Evolutionary conservation across 192 early-diverging fungal species (phyloP).

Genomic region (Gonapodya sp.): DNA sequence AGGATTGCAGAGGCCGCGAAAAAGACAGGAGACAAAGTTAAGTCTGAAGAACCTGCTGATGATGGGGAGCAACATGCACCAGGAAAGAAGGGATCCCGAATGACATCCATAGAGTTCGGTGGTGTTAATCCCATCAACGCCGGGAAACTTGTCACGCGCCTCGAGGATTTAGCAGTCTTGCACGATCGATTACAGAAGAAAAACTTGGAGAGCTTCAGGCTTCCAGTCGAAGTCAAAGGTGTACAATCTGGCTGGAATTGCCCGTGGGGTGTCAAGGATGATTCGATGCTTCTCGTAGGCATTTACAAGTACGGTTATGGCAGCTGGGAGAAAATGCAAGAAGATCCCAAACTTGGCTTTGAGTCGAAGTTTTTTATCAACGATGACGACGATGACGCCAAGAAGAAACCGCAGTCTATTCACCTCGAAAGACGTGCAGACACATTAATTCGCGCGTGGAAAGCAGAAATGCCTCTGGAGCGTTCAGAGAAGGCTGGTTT

Average conservation of each 20-base stretch:
- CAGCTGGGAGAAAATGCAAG: slow-evolving; percentile 76
- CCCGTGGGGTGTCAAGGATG: slow-evolving; percentile 83
- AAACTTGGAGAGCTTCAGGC: slow-evolving; percentile 63
- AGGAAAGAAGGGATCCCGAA: slow-evolving; percentile 33
- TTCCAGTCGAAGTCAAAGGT: slow-evolving; percentile 68
- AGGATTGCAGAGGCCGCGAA: slow-evolving; percentile 9
- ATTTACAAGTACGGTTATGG: slow-evolving; percentile 91
- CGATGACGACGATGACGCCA: slow-evolving; percentile 27
- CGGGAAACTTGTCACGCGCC: slow-evolving; percentile 16
- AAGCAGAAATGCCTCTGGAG: background rate
- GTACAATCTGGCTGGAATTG: slow-evolving; percentile 71
- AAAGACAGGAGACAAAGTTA: too few relatives aligned
- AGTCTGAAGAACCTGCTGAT: background rate
- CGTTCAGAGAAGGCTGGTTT: too few relatives aligned
- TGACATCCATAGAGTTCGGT: slow-evolving; percentile 58
- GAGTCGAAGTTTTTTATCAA: slow-evolving; percentile 74
- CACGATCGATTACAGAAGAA: slow-evolving; percentile 23
- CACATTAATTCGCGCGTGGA: background rate
- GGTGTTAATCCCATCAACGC: slow-evolving; percentile 82
- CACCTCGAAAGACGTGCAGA: slow-evolving; percentile 85
- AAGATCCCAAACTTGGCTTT: slow-evolving; percentile 69
- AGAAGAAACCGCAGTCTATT: slow-evolving; percentile 64
- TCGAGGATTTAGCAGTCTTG: slow-evolving; percentile 15
- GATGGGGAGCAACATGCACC: slow-evolving; percentile 33
- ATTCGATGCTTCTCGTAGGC: slow-evolving; percentile 91